Conservation (phyloP, 495 filamentous ascomycete genomes). For the Podospora conica region DNA sequence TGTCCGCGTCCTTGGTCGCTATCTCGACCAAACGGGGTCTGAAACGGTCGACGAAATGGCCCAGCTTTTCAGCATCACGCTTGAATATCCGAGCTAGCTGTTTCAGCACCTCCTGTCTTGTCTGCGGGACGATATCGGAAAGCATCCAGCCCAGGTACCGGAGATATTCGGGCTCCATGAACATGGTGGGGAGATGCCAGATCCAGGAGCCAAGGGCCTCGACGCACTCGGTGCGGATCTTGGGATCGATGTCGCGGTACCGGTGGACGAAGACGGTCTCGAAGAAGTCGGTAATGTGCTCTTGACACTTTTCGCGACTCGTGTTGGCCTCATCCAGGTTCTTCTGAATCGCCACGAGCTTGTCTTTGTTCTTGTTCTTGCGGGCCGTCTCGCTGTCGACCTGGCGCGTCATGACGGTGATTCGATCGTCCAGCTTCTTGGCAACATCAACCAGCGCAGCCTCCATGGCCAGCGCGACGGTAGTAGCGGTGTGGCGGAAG, state of each 20-base stretch:
- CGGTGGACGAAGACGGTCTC: slow-evolving; percentile 89
- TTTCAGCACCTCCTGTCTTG: slow-evolving; percentile 70
- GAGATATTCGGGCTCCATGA: slow-evolving; percentile 80
- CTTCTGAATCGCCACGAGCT: slow-evolving; percentile 58
- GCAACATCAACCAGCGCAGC: slow-evolving; percentile 63
- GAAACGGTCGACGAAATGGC: slow-evolving; percentile 87
- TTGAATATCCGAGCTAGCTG: slow-evolving; percentile 72
- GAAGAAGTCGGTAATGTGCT: slow-evolving; percentile 70
- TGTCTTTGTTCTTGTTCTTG: slow-evolving; percentile 55
- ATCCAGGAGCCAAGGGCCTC: slow-evolving; percentile 85
- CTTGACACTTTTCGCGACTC: slow-evolving; percentile 57
- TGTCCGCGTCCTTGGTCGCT: slow-evolving; percentile 73
- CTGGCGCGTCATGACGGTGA: slow-evolving; percentile 75
- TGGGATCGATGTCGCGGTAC: slow-evolving; percentile 87
- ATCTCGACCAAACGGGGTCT: slow-evolving; percentile 87
- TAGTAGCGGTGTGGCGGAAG: slow-evolving; percentile 87
- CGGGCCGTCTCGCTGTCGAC: slow-evolving; percentile 71
- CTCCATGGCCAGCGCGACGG: slow-evolving; percentile 69
- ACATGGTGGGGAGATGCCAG: slow-evolving; percentile 68
- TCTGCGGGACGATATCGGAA: slow-evolving; percentile 64
- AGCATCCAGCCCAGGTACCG: slow-evolving; percentile 94
- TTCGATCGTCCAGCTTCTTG: slow-evolving; percentile 56
- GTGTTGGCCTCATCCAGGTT: slow-evolving; percentile 59
- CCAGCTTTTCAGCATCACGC: slow-evolving; percentile 68
- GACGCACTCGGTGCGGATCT: slow-evolving; percentile 78